A percentile compares a stretch with the other conserved stretches of the same genome.
Conservation (phyloP, 2,329 filamentous ascomycete species). For the Septoria petroselini region DNA sequence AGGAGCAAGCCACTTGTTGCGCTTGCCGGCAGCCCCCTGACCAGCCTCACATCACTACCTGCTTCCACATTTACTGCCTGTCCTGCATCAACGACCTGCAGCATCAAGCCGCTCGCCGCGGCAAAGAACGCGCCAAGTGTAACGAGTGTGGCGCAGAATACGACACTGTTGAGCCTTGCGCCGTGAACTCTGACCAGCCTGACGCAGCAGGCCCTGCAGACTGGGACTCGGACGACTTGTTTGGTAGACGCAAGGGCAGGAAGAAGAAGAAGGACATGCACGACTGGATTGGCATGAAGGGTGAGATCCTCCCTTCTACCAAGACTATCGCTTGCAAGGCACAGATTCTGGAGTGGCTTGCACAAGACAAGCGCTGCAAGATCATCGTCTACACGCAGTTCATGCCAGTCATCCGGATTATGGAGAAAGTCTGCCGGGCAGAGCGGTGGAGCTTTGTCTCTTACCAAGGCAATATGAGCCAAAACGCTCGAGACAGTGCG, state of each 20-base stretch:
- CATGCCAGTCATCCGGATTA: conserved; percentile 51
- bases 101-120: conserved; percentile 32
- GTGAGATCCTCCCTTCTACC: conserved; percentile 44
- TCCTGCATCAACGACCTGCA: conserved; percentile 45
- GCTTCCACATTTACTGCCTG: conserved; percentile 56
- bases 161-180: conserved; percentile 9
- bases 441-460: conserved; percentile 51
- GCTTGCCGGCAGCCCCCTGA: conserved; percentile 44
- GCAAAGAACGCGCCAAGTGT: conserved; percentile 34
- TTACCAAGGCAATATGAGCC: conserved; percentile 52
- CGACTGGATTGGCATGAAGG: conserved; percentile 42
- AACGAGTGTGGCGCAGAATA: conserved; percentile 37
- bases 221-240: conserved; percentile 18
- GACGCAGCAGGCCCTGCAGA: not conserved
- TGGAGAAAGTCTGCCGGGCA: conserved; percentile 49
- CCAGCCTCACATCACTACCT: conserved; percentile 48
- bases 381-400: conserved; percentile 60
- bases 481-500: conserved; percentile 45
- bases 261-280: conserved; percentile 27
- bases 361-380: conserved; percentile 50
- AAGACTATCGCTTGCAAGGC: conserved; percentile 49
- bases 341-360: conserved; percentile 46
- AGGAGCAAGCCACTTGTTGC: conserved; percentile 41
- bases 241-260: conserved; percentile 16
- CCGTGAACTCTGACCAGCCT: not conserved